A percentile compares a stretch with the other conserved stretches of the same genome.
These are phyloP conservation scores for Geotrichum fermentans DNA, from an alignment of 1,139 yeast species.

Conservation along the genomic window DNA sequence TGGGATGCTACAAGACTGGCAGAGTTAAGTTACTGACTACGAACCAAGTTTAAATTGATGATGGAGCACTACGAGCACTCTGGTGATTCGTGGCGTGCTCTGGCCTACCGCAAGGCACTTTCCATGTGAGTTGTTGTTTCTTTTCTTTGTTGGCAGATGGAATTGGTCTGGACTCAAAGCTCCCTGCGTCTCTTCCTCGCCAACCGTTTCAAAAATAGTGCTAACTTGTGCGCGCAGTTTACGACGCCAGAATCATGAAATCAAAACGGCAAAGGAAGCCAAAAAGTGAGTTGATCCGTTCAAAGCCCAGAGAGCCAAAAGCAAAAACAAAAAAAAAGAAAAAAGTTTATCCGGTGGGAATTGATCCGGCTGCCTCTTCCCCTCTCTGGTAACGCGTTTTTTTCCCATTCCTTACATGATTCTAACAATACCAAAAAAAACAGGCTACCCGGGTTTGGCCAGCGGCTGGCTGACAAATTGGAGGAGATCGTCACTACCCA, in stretches of 20 bases:
- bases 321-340: too few species aligned
- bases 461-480: constrained; percentile 46
- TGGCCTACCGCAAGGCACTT: constrained; percentile 49
- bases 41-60: constrained; percentile 33
- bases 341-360: too few species aligned
- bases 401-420: neutral
- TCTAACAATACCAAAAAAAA: constrained; percentile 1
- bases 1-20: neutral
- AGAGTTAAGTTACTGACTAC: neutral
- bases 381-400: too few species aligned
- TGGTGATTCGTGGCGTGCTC: constrained; percentile 44
- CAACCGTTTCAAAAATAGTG: neutral
- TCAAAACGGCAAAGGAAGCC: constrained; percentile 44
- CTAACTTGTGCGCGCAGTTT: constrained; percentile 29
- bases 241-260: constrained; percentile 22
- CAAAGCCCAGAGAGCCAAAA: neutral
- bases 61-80: constrained; percentile 39
- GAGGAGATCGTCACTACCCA: constrained; percentile 47
- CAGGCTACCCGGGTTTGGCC: constrained; percentile 45
- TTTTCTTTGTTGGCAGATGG: neutral
- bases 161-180: too few species aligned
- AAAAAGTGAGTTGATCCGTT: constrained; percentile 7
- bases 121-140: constrained; percentile 26
- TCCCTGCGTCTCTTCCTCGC: too few species aligned
- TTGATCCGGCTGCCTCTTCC: too few species aligned